phyloP scores from a whole-genome alignment of 202 grass and related monocot species.

The Digitaria exilis region DNA sequence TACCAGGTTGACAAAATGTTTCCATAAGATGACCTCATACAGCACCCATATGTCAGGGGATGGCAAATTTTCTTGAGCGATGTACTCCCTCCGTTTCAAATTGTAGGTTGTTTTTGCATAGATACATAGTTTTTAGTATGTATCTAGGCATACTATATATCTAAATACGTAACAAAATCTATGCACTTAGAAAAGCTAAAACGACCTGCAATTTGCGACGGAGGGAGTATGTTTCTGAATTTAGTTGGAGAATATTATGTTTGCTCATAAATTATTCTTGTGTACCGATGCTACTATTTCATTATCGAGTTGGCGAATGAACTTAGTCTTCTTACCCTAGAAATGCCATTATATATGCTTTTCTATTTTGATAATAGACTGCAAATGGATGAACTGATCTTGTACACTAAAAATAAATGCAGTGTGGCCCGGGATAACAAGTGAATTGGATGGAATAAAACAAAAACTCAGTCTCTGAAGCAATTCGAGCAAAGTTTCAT shows the following conservation, averaged over 20 bases:
- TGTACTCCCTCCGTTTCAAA: neutral
- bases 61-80: too few species aligned
- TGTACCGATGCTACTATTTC: too few species aligned
- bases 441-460: neutral
- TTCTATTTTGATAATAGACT: slow-evolving; percentile 1
- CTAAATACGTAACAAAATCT: too few species aligned
- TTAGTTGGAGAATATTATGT: neutral
- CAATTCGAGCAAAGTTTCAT: slow-evolving; percentile 1
- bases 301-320: neutral
- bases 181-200: too few species aligned
- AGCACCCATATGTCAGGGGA: too few species aligned
- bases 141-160: too few species aligned
- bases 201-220: too few species aligned
- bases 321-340: neutral
- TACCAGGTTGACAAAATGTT: neutral
- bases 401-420: slow-evolving; percentile 1
- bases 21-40: too few species aligned
- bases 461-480: neutral
- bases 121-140: too few species aligned
- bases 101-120: too few species aligned
- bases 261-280: neutral
- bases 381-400: slow-evolving; percentile 13
- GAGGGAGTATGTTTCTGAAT: neutral
- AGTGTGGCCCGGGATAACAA: neutral
- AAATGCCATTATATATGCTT: slow-evolving; percentile 4